Percentiles rank a stretch among this genome's conserved stretches.
Evolutionary conservation across 1,284 basidiomycete genomes (phyloP).

Genomic region (Coniophora puteana): DNA sequence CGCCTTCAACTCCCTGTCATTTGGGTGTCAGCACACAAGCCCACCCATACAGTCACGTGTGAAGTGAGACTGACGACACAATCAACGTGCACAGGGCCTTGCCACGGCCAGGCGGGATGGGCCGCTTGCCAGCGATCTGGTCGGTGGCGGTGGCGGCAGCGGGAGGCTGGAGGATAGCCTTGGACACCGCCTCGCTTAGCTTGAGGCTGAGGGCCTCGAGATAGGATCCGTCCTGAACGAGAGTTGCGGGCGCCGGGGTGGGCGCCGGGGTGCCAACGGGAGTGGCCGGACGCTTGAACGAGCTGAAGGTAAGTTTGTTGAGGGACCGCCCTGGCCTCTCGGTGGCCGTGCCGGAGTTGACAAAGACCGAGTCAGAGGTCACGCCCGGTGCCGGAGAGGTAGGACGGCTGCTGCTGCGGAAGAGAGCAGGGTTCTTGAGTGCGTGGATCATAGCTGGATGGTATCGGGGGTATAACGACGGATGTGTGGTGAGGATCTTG

Average conservation of each 20-base stretch:
- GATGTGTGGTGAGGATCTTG: not conserved
- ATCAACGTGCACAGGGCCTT: constrained; percentile 62
- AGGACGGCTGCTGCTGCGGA: constrained; percentile 61
- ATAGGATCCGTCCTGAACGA: constrained; percentile 74
- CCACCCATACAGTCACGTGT: constrained; percentile 10
- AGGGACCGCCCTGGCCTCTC: constrained; percentile 48
- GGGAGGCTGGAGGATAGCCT: constrained; percentile 61
- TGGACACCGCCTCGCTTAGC: constrained; percentile 77
- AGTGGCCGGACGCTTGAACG: constrained; percentile 49
- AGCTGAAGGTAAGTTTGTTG: constrained; percentile 55
- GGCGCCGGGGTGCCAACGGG: constrained; percentile 32
- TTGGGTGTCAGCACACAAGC: constrained; percentile 16
- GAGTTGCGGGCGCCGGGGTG: constrained; percentile 37
- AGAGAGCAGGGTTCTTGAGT: constrained; percentile 63
- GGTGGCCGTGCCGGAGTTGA: constrained; percentile 26
- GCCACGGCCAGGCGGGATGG: constrained; percentile 69
- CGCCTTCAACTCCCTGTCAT: constrained; percentile 66
- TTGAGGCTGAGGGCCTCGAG: constrained; percentile 71
- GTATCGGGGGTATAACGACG: constrained; percentile 14
- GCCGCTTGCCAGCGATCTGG: constrained; percentile 55
- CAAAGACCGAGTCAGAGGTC: too few relatives aligned
- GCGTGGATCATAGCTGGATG: constrained; percentile 51
- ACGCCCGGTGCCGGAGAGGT: constrained; percentile 48
- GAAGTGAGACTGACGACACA: constrained; percentile 48
- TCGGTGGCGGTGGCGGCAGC: constrained; percentile 49